Evolutionary conservation across 257 asterid genomes (phyloP).

Genomic region (Nicotiana benthamiana): DNA sequence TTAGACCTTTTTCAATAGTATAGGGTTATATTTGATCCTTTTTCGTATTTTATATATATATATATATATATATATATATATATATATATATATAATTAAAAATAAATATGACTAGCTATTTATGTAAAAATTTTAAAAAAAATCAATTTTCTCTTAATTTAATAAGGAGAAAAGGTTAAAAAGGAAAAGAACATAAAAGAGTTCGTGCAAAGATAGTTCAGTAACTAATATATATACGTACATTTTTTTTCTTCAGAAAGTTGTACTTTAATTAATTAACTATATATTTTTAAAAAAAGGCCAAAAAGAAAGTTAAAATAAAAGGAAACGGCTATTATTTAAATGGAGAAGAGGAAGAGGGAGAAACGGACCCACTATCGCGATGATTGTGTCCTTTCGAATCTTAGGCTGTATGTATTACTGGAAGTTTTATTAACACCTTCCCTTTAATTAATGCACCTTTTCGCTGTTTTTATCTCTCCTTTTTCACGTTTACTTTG

Average conservation of each 20-base stretch:
- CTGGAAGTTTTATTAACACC: no score
- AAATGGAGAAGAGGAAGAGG: neutral
- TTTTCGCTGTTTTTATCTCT: neutral
- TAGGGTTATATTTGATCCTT: no score
- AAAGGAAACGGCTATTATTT: neutral
- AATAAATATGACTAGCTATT: no score
- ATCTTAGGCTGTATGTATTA: neutral
- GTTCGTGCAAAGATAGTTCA: neutral
- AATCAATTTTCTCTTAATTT: neutral
- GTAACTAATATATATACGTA: neutral
- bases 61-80: no score
- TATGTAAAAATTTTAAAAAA: no score
- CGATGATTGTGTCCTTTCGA: constrained; percentile 5
- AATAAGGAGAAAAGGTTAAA: no score
- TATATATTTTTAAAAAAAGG: neutral
- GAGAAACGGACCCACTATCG: neutral
- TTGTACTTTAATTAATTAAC: neutral
- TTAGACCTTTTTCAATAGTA: no score
- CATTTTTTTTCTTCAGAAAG: neutral
- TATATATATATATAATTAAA: no score
- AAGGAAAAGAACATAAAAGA: neutral
- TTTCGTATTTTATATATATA: no score
- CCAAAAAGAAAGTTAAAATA: neutral
- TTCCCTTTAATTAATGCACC: neutral
- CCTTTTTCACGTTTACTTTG: neutral